Evolutionary conservation across 2,329 filamentous ascomycete species (phyloP), one percentile per base, ranked within the genome.

Genomic region (Colletotrichum somersetense): DNA sequence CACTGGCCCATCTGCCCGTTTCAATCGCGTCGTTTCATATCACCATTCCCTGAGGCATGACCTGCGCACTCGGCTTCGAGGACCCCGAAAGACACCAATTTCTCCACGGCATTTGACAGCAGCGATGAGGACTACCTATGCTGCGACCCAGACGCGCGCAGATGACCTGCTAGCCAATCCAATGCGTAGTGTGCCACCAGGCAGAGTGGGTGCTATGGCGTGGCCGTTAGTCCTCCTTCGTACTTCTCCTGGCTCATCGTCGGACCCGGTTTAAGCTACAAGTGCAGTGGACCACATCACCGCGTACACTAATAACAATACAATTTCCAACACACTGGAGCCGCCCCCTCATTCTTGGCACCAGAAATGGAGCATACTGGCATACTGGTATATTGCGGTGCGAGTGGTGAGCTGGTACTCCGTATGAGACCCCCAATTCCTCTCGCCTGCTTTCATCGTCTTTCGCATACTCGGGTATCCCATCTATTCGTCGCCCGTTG

Each of bases 11-110:
- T 59, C 46, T 38, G 66, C 26, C 53, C 70, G 59, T 73, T 73
- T 71, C 67, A 67, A 71, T 73, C 67, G 53, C 62, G 52, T 71
- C 67, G 67, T 73, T 73, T 66, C 71, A 71, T 69, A 59, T 42
- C 53, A 33, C 58, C 66, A 56, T 65, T 65, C 50, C n/a, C 59
- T 26, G 40, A 56, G 59, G 46, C n/a, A 68, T 68, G 55, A 40
- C 66, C 66, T 26, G 66, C 66, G 59, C 35, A 65, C 63, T 50
- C 66, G 14, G 46, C 20, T 16, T 57, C 20, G 33, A n/a, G 35
- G 30, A 35, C 33, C 20, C 5, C 38, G 20, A 16, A 26, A 40
- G 30, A 16, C 50, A n/a, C 53, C 33, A 56, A 62, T 50, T 35
- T 56, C 56, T 52, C 68, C 35, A 5, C 33, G n/a, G 44, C 12